Evolutionary conservation across 257 asterid species (phyloP), one percentile per base, ranked within the genome.

Genomic region (Nicotiana benthamiana): DNA sequence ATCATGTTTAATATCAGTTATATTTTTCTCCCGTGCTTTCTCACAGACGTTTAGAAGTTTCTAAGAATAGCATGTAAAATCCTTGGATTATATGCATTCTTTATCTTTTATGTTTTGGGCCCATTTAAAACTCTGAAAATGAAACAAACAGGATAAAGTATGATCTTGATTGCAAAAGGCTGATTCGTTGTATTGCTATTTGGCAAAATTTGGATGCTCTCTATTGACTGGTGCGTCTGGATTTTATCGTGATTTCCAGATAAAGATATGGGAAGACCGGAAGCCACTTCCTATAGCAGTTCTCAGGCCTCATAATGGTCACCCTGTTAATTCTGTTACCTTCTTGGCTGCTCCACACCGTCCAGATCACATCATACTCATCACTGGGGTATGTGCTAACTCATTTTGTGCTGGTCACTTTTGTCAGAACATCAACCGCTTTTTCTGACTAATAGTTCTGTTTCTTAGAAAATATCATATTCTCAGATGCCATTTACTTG

Each of bases 251-350:
- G 60, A 3, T 67, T 75, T 84, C 87, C 98, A 96, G 99, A 90
- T 96, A 75, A 96, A 94, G 85, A 89, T 96, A 76, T 96, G 99
- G 99, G 99, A 93, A 76, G 99, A 94, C 82, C 90, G 97, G 53
- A 94, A 94, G 83, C 80, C 89, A 51, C 81, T 20, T 51, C 99
- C 99, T 18, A 92, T 91, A 76, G 99, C 98, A 75, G 97, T 96
- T 82, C 88, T 93, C 82, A 91, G 90, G 87, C 98, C 98, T 75
- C 93, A 94, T 86, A 98, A 93, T 77, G 94, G 98, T 24, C 97
- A 85, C n/a, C 98, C 99, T 81, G 97, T 96, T 86, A 91, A 84
- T 88, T 96, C 99, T 40, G 99, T 86, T 81, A 94, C 97, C n/a
- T 96, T 96, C 85, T 88, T 94, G 89, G 88, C 94, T 83, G 89